A percentile compares a stretch with the other conserved stretches of the same genome.
Evolutionary conservation across 2,329 filamentous ascomycete species (phyloP).

Genomic region (Volutella citrinella): DNA sequence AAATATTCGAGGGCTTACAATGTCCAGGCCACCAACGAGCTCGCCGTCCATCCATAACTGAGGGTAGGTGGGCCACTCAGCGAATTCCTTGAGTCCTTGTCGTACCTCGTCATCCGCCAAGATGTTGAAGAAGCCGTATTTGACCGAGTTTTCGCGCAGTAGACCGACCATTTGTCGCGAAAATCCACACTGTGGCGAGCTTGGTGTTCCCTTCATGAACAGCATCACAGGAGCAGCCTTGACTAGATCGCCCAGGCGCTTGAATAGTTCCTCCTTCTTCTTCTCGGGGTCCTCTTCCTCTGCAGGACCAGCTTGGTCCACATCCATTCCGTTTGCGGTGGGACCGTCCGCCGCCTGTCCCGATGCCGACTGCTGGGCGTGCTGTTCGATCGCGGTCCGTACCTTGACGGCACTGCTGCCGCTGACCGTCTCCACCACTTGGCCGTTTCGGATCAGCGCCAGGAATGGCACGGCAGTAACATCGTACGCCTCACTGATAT

Average conservation of each 20-base stretch:
- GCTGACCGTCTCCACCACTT: conserved; percentile 80
- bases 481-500: conserved; percentile 88
- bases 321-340: conserved; percentile 33
- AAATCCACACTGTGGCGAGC: conserved; percentile 86
- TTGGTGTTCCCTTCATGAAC: conserved; percentile 97
- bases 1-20: too few species aligned
- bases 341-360: conserved; percentile 32
- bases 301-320: conserved; percentile 36
- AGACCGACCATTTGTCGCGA: conserved; percentile 85
- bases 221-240: conserved; percentile 97
- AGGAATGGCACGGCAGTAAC: conserved; percentile 93
- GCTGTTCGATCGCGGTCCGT: conserved; percentile 78
- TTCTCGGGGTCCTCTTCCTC: conserved; percentile 55
- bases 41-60: conserved; percentile 92
- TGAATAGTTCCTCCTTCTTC: conserved; percentile 80
- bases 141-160: conserved; percentile 82
- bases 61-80: conserved; percentile 98
- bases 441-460: conserved; percentile 72
- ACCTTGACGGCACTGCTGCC: conserved; percentile 88
- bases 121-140: conserved; percentile 99
- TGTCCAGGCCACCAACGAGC: conserved; percentile 89
- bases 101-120: conserved; percentile 95
- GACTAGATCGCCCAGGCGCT: conserved; percentile 77
- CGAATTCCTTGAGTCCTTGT: conserved; percentile 93
- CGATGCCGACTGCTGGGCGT: conserved; percentile 53